Conservation (phyloP, 352 stramenopile genomes). For the Bremia lactucae region DNA sequence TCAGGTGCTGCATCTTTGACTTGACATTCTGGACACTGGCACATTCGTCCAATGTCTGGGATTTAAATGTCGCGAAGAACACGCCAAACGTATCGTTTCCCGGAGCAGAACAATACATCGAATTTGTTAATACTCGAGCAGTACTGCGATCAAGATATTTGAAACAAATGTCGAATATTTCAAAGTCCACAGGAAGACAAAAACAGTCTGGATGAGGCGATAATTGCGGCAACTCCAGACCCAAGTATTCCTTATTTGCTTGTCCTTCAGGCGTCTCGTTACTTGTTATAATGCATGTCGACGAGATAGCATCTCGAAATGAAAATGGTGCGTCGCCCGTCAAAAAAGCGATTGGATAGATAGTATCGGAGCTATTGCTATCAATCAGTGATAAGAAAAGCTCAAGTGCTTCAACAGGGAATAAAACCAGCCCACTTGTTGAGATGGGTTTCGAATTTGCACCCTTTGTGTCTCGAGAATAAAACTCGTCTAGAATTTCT, state of each 20-base stretch:
- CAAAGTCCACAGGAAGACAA: conserved; percentile 69
- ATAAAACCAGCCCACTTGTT: conserved; percentile 45
- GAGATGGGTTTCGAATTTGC: not conserved
- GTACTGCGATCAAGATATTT: conserved; percentile 7
- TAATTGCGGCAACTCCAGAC: conserved; percentile 55
- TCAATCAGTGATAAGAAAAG: conserved; percentile 35
- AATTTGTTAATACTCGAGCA: not conserved
- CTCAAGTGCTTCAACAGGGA: conserved; percentile 51
- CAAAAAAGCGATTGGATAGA: conserved; percentile 25
- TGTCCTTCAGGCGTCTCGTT: not conserved
- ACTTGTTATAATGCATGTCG: conserved; percentile 23
- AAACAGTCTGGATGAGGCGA: conserved; percentile 76
- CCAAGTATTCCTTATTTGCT: conserved; percentile 1
- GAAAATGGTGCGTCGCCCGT: conserved; percentile 57
- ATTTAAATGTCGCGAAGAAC: conserved; percentile 27
- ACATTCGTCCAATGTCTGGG: not conserved
- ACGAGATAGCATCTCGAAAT: conserved; percentile 50
- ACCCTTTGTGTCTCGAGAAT: not conserved
- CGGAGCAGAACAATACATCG: conserved; percentile 24
- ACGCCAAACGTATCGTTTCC: conserved; percentile 70
- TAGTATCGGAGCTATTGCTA: not conserved
- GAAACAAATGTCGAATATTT: conserved; percentile 44
- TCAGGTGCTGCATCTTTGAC: conserved; percentile 1
- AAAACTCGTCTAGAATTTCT: conserved; percentile 21
- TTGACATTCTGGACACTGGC: not conserved